Evolutionary conservation across 1,284 basidiomycete genomes (phyloP), one percentile per base, ranked within the genome.

Genomic region (Schizophyllum amplum): DNA sequence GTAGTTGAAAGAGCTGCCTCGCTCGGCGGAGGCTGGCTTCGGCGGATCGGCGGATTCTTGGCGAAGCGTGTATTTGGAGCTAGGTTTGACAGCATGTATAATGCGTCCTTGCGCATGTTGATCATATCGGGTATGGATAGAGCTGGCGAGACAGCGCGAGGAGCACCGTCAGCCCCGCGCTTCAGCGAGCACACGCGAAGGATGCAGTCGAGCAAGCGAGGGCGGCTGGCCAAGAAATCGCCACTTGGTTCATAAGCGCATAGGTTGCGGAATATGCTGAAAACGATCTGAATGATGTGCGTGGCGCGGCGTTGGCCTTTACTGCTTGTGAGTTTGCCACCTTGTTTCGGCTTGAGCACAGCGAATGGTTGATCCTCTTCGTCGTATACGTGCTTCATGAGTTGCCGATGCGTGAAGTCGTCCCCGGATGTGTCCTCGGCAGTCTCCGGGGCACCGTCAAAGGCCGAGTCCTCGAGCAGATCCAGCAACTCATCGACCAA

Each of bases 401-500:
- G 71, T 62, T 87, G 81, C 46, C 79, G 80, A 64, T 92, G 81
- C 5, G 86, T 87, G 55, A 76, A 70, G 61, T 71, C 64, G 21
- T 70, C 68, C 50, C 65, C 61, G 50, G 67, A 56, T 59, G 67
- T 59, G 59, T 71, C 64, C 22, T 64, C 60, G 23, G 71, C 69
- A 4, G 69, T 62, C 24, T 79, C 78, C 57, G 75, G 76, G 42
- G 72, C 70, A 11, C 77, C 82, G 15, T 79, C 82, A 65, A 96
- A 93, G 4, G 87, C 88, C 46, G 83, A 72, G 61, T 97, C 93
- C 66, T 92, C 87, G 51, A 98, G 72, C 54, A 99, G 72, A 60
- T 97, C 94, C 53, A 98, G 72, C 23, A 94, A 70, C 67, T 98
- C 95, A 54, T 93, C 88, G 59, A 96, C 76, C 27, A 98, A 77